These are phyloP conservation scores for Lactifluus piperatus DNA, from an alignment of 768 basidiomycete genomes.

Conservation along the genomic window DNA sequence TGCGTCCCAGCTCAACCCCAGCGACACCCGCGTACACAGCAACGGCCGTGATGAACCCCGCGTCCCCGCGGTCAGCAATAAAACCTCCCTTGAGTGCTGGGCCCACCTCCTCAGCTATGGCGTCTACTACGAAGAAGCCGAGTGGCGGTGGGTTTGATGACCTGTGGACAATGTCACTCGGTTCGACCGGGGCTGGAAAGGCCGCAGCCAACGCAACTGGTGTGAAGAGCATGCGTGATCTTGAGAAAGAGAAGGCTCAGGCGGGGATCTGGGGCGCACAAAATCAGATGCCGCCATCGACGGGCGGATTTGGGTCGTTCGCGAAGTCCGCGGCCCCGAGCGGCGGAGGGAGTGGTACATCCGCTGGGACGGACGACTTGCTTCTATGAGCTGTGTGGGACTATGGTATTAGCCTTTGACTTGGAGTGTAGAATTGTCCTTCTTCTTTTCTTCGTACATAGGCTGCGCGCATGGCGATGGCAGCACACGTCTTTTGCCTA, in stretches of 20 bases:
- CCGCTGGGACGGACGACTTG: constrained; percentile 32
- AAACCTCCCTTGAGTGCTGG: constrained; percentile 15
- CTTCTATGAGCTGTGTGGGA: constrained; percentile 27
- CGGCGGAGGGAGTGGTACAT: constrained; percentile 18
- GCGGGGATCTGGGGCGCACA: constrained; percentile 68
- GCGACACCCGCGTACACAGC: neutral
- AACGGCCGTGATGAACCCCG: constrained; percentile 18
- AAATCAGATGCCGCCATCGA: constrained; percentile 18
- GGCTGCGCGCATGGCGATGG: neutral
- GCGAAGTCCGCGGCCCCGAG: constrained; percentile 21
- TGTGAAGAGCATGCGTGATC: constrained; percentile 74
- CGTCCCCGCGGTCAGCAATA: constrained; percentile 24
- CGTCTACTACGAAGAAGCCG: constrained; percentile 30
- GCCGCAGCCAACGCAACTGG: constrained; percentile 16
- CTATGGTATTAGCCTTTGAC: neutral
- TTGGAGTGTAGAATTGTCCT: neutral
- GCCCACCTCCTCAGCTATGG: constrained; percentile 20
- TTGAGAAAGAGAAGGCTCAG: constrained; percentile 81
- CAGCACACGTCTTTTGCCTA: neutral
- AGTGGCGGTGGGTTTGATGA: constrained; percentile 71
- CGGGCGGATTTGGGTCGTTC: constrained; percentile 26
- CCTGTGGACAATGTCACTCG: constrained; percentile 78
- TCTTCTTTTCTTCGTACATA: neutral
- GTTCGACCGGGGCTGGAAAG: too few relatives aligned
- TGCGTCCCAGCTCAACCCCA: constrained; percentile 14